Evolutionary conservation across 305 asterid genomes (phyloP).

Genomic region (Fraxinus dipetala): DNA sequence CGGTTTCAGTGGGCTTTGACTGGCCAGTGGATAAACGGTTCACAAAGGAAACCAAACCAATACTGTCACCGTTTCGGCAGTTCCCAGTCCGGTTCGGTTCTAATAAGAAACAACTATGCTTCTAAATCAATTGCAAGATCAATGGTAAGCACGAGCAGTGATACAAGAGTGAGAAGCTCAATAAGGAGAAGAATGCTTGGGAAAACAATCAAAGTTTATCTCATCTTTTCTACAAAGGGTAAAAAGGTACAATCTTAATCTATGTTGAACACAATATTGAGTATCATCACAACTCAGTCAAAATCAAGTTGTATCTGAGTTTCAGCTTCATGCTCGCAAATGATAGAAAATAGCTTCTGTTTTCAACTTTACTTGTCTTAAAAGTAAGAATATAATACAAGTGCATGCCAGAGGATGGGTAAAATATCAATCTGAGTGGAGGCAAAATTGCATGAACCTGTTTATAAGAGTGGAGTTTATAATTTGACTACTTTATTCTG

Average conservation of each 20-base stretch:
- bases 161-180: constrained; percentile 4
- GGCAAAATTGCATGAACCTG: not conserved
- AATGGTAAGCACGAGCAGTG: not conserved
- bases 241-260: not conserved
- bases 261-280: not conserved
- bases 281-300: not conserved
- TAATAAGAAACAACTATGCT: not conserved
- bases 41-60: not conserved
- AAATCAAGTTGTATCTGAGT: not conserved
- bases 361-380: not conserved
- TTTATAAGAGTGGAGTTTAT: not conserved
- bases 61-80: not conserved
- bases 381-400: not conserved
- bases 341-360: not conserved
- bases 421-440: not conserved
- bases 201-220: constrained; percentile 3
- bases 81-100: not conserved
- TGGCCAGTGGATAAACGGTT: not conserved
- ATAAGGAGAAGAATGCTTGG: constrained; percentile 6
- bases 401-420: not conserved
- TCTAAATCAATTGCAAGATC: constrained; percentile 1
- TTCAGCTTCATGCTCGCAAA: not conserved
- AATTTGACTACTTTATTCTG: not conserved
- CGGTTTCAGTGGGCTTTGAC: not conserved
- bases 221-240: constrained; percentile 6